Evolutionary conservation across 2,329 filamentous ascomycete species (phyloP), one percentile per base, ranked within the genome.

Genomic region (Ambrosiella xylebori): DNA sequence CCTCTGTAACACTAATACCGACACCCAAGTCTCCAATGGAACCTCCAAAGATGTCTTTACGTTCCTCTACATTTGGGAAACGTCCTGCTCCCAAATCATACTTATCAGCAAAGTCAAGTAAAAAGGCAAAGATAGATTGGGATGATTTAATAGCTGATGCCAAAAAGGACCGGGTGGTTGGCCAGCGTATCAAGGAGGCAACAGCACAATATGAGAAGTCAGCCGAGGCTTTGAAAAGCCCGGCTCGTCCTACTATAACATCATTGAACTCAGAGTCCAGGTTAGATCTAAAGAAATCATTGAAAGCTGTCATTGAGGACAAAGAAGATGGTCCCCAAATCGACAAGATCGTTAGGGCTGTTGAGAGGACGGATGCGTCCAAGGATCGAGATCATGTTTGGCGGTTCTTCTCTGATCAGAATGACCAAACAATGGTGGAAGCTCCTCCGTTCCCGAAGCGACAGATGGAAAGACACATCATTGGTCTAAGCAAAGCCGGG

Each of bases 321-420:
- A 38, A 60, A 12, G 57, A 62, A 44, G 54, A 62, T 19, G 56
- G 40, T 6, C 55, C 55, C 19, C 36, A 53, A 36, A 53, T 62
- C 7, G 61, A 61, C 37, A 62, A 62, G 56, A 57, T 62, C 13
- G 59, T 59, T 8, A 55, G 53, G 36, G 57, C 57, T 9, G 53
- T 59, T 8, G 38, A 40, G 35, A 49, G 54, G 27, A 55, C 57
- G 9, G 54, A 56, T 40, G 54, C 39, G 5, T 41, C 44, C 2
- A 19, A 40, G 2, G 44, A 56, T 19, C 15, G 27, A 17, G 41
- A 59, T 50, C 13, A 27, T 7, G 57, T 59, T 12, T 59, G 57
- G 57, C 44, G 49, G 17, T 55, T 50, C 35, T 59, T 59, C 17
- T 44, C 37, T 38, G 51, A 53, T 49, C 27, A 15, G 44, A 8